phyloP scores from a whole-genome alignment of 192 early-diverging fungal species.

The Geranomyces variabilis region DNA sequence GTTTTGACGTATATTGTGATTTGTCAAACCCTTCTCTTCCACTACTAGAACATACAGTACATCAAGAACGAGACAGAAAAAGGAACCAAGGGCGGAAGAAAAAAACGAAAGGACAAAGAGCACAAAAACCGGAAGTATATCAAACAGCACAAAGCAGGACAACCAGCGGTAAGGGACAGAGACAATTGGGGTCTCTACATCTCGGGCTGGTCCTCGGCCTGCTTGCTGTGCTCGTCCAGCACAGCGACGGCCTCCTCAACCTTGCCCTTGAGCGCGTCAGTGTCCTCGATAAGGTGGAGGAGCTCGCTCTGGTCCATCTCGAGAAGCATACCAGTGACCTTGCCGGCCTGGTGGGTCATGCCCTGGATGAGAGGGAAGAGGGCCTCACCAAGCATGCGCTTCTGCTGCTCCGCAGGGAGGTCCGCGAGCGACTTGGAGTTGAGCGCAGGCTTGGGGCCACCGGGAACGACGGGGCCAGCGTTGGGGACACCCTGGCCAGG shows the following conservation, averaged over 20 bases:
- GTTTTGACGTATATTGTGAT: no score
- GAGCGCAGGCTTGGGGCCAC: conserved; percentile 50
- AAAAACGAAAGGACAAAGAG: no score
- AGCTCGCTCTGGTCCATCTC: conserved; percentile 98
- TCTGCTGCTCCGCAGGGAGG: conserved; percentile 84
- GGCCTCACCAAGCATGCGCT: conserved; percentile 95
- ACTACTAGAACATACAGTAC: no score
- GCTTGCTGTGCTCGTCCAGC: conserved; percentile 67
- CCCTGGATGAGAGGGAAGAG: conserved; percentile 86
- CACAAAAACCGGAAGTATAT: no score
- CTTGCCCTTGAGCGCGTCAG: conserved; percentile 78
- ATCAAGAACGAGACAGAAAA: no score
- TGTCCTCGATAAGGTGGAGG: conserved; percentile 83
- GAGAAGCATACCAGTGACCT: conserved; percentile 98
- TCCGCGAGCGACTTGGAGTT: conserved; percentile 81
- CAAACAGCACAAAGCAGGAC: no score
- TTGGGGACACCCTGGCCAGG: conserved; percentile 42
- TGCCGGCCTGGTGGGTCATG: conserved; percentile 81
- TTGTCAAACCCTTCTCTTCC: no score
- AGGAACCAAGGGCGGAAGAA: no score
- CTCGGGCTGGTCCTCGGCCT: conserved; percentile 16
- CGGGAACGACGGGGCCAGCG: conserved; percentile 35
- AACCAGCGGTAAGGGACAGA: no score
- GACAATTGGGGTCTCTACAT: not conserved
- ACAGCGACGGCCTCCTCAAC: conserved; percentile 86